phyloP scores from a whole-genome alignment of 176 grass and related monocot species.

The Oryza glumipatula region DNA sequence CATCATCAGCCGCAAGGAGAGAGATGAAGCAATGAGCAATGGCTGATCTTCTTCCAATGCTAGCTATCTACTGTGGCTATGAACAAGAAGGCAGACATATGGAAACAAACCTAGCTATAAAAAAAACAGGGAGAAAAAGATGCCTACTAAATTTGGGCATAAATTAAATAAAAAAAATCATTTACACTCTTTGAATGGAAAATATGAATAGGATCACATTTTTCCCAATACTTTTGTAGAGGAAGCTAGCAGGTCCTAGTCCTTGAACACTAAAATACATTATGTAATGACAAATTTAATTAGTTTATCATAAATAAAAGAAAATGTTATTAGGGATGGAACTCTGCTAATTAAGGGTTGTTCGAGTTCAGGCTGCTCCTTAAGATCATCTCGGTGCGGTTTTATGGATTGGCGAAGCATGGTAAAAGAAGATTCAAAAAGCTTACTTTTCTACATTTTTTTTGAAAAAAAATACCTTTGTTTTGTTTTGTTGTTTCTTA shows the following conservation, averaged over 20 bases:
- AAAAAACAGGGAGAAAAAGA: too few species aligned
- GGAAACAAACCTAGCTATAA: neutral
- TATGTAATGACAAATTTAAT: neutral
- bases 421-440: too few species aligned
- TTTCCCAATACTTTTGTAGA: neutral
- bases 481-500: too few species aligned
- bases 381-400: too few species aligned
- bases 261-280: neutral
- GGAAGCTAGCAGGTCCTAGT: neutral
- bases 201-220: neutral
- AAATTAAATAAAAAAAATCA: neutral
- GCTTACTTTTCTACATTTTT: too few species aligned
- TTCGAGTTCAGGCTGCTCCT: too few species aligned
- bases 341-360: too few species aligned
- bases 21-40: neutral
- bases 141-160: neutral
- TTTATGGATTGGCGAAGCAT: too few species aligned
- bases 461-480: too few species aligned
- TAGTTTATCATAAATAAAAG: neutral
- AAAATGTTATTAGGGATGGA: too few species aligned
- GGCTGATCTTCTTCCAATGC: neutral
- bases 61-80: neutral
- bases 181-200: too few species aligned
- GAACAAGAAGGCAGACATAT: neutral
- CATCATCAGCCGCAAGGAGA: neutral